Base-by-base conservation (phyloP, 345 rosid species). In the Zanthoxylum bungeanum region DNA sequence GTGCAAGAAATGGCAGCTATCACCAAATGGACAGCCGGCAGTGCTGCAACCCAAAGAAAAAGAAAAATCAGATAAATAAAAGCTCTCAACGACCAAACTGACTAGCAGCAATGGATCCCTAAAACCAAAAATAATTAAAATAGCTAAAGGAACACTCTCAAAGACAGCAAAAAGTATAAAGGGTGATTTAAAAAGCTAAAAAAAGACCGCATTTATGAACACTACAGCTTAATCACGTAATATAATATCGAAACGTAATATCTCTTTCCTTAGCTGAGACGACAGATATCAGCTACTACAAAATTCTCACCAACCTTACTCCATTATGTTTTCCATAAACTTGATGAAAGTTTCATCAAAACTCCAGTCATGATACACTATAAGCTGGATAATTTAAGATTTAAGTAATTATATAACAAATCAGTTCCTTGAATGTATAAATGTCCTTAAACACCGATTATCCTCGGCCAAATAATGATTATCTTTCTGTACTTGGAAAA, bases 1-100 rank as follows among this genome's bases (percentile, higher is more conserved):
- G 79, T 92, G 98, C 83, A 89, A 79, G 77, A 86, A 90, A 80
- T 90, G 98, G 70, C 98, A 94, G 74, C 90, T 79, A 77, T 90
- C 98, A 19, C 98, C 98, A 78, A 92, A 90, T 47, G 91, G 97
- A 73, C 98, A 92, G 50, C 98, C 97, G 68, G 86, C 76, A 69
- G 92, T 91, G 77, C 98, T 91, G 87, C 85, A 69, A 81, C 39
- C 60, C 72, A 60, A 52, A 17, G 33, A 64, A 64, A 36, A 55
- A 63, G 11, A 59, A 57, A 57, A 37, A 37, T 66, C 52, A 70
- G 36, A 55, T 16, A 8, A 42, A 4, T 21, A 9, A 59, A 14
- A 1, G 22, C 69, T 19, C 40, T 7, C 9, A 14, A 14, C 5
- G 7, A 14, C 36, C 46, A 34, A 11, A 67, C 9, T 3, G 11